phyloP scores from a whole-genome alignment of 495 filamentous ascomycete genomes.

The Eremomyces bilateralis region DNA sequence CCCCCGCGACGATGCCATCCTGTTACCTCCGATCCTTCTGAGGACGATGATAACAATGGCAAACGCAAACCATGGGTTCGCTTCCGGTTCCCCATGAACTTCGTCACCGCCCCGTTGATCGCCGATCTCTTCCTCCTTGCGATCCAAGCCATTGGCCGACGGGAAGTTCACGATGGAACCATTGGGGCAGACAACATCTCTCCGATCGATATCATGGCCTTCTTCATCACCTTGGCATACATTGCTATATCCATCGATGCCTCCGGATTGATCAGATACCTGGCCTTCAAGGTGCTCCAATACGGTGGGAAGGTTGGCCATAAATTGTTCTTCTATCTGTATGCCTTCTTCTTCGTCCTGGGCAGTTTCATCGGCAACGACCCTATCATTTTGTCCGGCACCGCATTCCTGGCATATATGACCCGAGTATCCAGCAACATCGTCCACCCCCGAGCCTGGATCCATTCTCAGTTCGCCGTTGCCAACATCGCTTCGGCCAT shows the following conservation, averaged over 20 bases:
- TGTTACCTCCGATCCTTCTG: constrained; percentile 2
- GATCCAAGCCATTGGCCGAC: constrained; percentile 34
- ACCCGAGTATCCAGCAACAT: constrained; percentile 48
- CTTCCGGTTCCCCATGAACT: constrained; percentile 37
- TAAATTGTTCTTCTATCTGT: constrained; percentile 43
- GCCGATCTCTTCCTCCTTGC: constrained; percentile 44
- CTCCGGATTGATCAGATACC: constrained; percentile 39
- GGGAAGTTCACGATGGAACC: constrained; percentile 40
- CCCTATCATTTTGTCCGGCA: constrained; percentile 46
- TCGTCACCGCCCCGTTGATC: constrained; percentile 40
- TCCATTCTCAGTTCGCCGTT: constrained; percentile 42
- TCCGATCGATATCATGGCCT: constrained; percentile 41
- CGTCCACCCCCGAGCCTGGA: constrained; percentile 41
- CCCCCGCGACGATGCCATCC: constrained; percentile 15
- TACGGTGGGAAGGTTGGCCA: constrained; percentile 37
- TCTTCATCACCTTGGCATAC: constrained; percentile 50
- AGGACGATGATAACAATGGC: constrained; percentile 7
- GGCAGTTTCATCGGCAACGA: constrained; percentile 47
- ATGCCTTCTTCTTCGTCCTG: constrained; percentile 43
- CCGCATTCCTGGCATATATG: constrained; percentile 50
- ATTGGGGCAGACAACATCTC: constrained; percentile 35
- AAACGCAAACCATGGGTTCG: constrained; percentile 19
- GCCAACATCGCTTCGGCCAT: constrained; percentile 48
- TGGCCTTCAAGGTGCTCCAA: constrained; percentile 47
- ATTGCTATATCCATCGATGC: constrained; percentile 55